These are phyloP conservation scores for Hypoxylon sp. DNA, from an alignment of 2,329 filamentous ascomycete genomes.

Conservation along the genomic window DNA sequence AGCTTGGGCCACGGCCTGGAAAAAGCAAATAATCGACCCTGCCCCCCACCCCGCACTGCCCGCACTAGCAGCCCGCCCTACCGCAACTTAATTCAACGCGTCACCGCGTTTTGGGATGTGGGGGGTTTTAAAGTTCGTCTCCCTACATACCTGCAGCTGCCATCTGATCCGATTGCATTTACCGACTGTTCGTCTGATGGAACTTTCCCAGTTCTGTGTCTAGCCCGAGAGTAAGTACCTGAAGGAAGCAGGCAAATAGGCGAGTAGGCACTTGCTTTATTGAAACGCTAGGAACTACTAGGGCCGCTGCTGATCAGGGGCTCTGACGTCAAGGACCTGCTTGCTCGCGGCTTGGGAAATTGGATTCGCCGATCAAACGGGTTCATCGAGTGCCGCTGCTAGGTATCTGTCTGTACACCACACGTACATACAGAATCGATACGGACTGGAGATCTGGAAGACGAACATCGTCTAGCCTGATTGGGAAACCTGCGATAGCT, in stretches of 20 bases:
- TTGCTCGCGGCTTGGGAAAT: neutral
- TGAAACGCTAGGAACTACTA: neutral
- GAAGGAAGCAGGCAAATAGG: no score
- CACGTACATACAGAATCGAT: neutral
- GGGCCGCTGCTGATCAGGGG: neutral
- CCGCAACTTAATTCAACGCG: constrained; percentile 23
- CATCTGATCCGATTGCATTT: neutral
- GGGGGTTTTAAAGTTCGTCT: neutral
- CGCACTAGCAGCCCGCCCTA: constrained; percentile 17
- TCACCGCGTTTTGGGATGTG: constrained; percentile 24
- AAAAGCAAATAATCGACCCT: constrained; percentile 5
- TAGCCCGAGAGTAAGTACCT: no score
- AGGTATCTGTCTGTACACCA: no score
- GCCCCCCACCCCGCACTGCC: constrained; percentile 1
- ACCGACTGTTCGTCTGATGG: neutral
- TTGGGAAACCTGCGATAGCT: neutral
- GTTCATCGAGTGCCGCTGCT: neutral
- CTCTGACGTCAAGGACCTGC: neutral
- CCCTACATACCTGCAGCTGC: neutral
- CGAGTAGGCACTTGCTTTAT: neutral
- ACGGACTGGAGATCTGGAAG: neutral
- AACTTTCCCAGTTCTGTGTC: neutral
- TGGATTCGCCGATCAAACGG: neutral
- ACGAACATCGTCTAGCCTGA: neutral
- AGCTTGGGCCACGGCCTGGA: constrained; percentile 23